A percentile compares a stretch with the other conserved stretches of the same genome.
These are phyloP conservation scores for Globisporangium camurandrum DNA, from an alignment of 352 stramenopile species.

Conservation along the genomic window DNA sequence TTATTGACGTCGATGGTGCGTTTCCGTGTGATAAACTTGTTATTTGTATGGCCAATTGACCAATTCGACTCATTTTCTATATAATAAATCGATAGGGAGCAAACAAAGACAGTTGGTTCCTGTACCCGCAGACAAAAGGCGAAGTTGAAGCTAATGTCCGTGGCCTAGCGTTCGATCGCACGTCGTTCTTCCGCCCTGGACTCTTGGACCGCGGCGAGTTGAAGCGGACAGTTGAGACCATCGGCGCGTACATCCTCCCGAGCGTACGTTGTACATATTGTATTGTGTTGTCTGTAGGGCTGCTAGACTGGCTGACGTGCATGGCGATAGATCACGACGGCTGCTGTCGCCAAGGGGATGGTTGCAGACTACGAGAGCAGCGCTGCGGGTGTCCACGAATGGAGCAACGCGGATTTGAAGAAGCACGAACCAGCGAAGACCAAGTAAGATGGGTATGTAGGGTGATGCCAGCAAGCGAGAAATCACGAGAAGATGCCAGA, in stretches of 20 bases:
- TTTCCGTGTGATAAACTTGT: neutral
- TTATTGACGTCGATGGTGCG: constrained; percentile 50
- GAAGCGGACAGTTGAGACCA: constrained; percentile 40
- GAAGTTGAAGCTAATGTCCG: constrained; percentile 59
- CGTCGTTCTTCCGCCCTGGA: constrained; percentile 46
- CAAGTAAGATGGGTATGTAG: neutral
- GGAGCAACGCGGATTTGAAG: constrained; percentile 50
- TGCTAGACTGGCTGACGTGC: neutral
- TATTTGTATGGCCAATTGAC: no score
- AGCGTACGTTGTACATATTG: constrained; percentile 26
- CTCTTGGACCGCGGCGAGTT: constrained; percentile 54
- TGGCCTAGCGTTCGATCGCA: constrained; percentile 44
- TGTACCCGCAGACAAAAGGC: constrained; percentile 73
- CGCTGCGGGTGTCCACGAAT: constrained; percentile 31
- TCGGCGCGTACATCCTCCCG: constrained; percentile 39
- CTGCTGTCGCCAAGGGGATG: constrained; percentile 63
- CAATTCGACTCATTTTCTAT: no score
- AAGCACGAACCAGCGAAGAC: constrained; percentile 19
- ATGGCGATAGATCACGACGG: constrained; percentile 32
- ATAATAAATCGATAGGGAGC: no score
- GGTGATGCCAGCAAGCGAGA: no score
- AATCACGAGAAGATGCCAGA: no score
- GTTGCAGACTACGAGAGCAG: constrained; percentile 53
- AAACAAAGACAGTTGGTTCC: constrained; percentile 69
- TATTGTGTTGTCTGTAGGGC: neutral